Evolutionary conservation across 139 green algal genomes (phyloP).

Genomic region (Chloropicon primus): DNA sequence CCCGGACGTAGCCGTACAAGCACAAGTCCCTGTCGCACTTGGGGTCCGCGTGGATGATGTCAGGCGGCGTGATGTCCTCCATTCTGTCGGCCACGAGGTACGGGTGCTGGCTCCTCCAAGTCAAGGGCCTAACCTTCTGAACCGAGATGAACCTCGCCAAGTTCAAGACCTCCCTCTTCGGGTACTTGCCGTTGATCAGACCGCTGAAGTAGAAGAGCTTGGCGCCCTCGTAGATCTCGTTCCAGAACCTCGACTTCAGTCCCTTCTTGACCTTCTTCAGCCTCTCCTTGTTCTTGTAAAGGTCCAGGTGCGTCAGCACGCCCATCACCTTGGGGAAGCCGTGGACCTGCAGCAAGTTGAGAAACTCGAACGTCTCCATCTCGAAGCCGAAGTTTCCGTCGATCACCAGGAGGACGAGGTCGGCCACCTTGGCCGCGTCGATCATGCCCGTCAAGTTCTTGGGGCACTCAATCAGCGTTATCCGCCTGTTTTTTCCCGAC

Average conservation of each 20-base stretch:
- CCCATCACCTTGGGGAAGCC: constrained; percentile 97
- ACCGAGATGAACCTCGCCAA: constrained; percentile 87
- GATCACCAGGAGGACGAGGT: constrained; percentile 91
- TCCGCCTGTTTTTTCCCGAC: constrained; percentile 61
- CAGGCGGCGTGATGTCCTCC: constrained; percentile 79
- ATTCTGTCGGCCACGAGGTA: constrained; percentile 84
- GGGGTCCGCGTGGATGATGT: constrained; percentile 46
- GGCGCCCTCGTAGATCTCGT: constrained; percentile 93
- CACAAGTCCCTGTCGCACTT: constrained; percentile 72
- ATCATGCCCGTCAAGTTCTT: constrained; percentile 59
- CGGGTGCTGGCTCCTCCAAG: constrained; percentile 72
- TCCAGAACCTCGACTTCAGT: constrained; percentile 88
- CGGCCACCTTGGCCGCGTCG: constrained; percentile 89
- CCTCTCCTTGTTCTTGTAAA: constrained; percentile 63
- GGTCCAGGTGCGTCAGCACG: constrained; percentile 95
- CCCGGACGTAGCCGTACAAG: constrained; percentile 87
- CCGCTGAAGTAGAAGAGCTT: constrained; percentile 93
- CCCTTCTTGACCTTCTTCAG: constrained; percentile 91
- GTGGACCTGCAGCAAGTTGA: constrained; percentile 91
- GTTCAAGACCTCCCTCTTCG: constrained; percentile 60
- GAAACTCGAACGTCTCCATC: constrained; percentile 99
- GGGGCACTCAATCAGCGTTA: constrained; percentile 91
- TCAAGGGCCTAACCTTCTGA: constrained; percentile 84
- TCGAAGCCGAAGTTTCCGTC: constrained; percentile 95
- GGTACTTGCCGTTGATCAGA: constrained; percentile 52